Conservation (phyloP, 345 rosid species). For the Iberis pinnata region DNA sequence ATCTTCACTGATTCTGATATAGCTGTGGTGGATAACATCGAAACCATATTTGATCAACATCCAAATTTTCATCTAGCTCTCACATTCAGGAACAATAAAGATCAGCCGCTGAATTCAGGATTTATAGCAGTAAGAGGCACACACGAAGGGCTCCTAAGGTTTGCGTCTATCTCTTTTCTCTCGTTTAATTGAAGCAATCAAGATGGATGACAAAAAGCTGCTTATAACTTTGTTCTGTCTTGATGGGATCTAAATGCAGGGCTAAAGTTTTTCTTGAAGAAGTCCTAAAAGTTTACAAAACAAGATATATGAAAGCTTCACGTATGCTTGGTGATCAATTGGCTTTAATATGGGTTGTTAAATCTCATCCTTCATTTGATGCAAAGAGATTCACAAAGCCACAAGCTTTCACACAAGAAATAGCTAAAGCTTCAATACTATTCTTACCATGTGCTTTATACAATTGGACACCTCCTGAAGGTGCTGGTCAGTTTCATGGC, state of each 20-base stretch:
- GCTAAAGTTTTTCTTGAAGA: slow-evolving; percentile 59
- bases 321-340: slow-evolving; percentile 94
- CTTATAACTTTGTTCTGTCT: neutral
- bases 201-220: neutral
- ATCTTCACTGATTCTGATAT: slow-evolving; percentile 89
- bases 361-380: slow-evolving; percentile 56
- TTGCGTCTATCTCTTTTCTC: slow-evolving; percentile 11
- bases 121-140: slow-evolving; percentile 93
- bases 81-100: slow-evolving; percentile 90
- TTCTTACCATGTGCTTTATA: slow-evolving; percentile 72
- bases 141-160: slow-evolving; percentile 67
- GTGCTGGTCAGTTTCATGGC: slow-evolving; percentile 97
- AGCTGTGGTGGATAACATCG: slow-evolving; percentile 65
- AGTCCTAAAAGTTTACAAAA: slow-evolving; percentile 59
- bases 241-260: slow-evolving; percentile 37
- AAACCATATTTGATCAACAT: slow-evolving; percentile 47
- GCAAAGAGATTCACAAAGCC: slow-evolving; percentile 56
- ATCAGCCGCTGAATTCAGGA: slow-evolving; percentile 91
- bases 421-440: slow-evolving; percentile 55
- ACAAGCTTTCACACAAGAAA: slow-evolving; percentile 48
- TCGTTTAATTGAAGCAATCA: neutral
- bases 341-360: slow-evolving; percentile 70
- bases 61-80: slow-evolving; percentile 71
- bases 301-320: slow-evolving; percentile 69
- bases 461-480: slow-evolving; percentile 99